Conservation (phyloP, 1,284 basidiomycete genomes). For the Trametes hirsuta region DNA sequence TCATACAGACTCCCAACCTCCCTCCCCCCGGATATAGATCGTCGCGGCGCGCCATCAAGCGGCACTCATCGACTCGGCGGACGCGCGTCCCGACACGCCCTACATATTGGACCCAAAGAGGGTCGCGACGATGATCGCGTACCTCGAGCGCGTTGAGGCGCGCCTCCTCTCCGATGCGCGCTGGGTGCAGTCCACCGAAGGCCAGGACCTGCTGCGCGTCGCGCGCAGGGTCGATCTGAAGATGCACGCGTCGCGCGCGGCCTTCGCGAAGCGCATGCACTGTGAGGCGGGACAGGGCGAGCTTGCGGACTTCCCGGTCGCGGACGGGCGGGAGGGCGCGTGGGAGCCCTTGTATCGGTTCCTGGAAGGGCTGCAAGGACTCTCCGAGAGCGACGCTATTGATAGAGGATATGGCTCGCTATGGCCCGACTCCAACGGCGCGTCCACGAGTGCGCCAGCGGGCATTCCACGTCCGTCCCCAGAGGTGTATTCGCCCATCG, state of each 20-base stretch:
- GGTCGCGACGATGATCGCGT: constrained; percentile 7
- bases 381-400: not conserved
- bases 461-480: not conserved
- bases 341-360: not conserved
- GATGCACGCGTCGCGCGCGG: not conserved
- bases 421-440: not conserved
- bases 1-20: not conserved
- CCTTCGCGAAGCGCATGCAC: not conserved
- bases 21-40: not conserved
- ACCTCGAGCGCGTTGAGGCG: constrained; percentile 1
- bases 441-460: not conserved
- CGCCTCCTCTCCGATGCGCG: not conserved
- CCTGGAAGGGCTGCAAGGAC: not conserved
- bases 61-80: not conserved
- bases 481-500: not conserved
- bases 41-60: constrained; percentile 9
- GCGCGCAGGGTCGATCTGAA: not conserved
- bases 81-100: not conserved
- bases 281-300: not conserved
- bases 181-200: constrained; percentile 1
- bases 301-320: not conserved
- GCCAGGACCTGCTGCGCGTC: not conserved
- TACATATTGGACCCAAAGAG: not conserved
- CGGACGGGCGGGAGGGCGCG: not conserved
- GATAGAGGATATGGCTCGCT: not conserved